Base-by-base conservation (phyloP, 352 stramenopile species). In the Vaucheria bursata region DNA sequence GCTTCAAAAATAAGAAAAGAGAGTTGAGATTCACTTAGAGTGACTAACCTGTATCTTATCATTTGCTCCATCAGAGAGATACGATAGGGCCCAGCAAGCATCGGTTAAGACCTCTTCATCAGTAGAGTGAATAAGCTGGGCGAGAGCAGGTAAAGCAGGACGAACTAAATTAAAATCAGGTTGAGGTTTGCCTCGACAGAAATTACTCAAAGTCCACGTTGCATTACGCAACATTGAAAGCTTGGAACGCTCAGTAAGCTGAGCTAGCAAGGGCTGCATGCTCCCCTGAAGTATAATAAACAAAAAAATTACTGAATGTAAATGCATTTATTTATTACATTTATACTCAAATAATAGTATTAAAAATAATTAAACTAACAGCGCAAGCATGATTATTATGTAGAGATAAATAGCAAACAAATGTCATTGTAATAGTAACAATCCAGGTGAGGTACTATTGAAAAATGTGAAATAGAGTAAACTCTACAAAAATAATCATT, bases 161-260 rank as follows among this genome's bases (percentile, higher is more conserved):
- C 89, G 85, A 34, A 99, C 95, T 34, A 96, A 88, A 32, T 94
- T 88, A 86, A 99, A 99, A 67, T 98, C 88, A 25, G 96, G 95
- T 85, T 97, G 90, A 36, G 91, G 91, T 86, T 95, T 95, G 5
- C 91, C 90, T 74, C 96, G 89, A 85, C 96, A 99, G 80, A 99
- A 98, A 87, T 99, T 99, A 18, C 91, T 97, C 31, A 99, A 88
- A 33, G 95, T 98, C 96, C 95, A 99, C 2, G 95, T 98, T 31
- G 94, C 95, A 86, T 99, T 99, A 73, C 95, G 90, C 67, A 98
- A 90, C 92, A 99, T 98, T 50, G 88, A 93, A 37, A 97, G 84
- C 85, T 98, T 98, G 32, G 91, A 94, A 74, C 97, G 92, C 83
- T 97, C 88, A 73, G 94, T 94, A 12, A 99, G 88, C 82, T 98